Evolutionary conservation across 1,284 basidiomycete genomes (phyloP), one percentile per base, ranked within the genome.

Genomic region (Tremellales sp.): DNA sequence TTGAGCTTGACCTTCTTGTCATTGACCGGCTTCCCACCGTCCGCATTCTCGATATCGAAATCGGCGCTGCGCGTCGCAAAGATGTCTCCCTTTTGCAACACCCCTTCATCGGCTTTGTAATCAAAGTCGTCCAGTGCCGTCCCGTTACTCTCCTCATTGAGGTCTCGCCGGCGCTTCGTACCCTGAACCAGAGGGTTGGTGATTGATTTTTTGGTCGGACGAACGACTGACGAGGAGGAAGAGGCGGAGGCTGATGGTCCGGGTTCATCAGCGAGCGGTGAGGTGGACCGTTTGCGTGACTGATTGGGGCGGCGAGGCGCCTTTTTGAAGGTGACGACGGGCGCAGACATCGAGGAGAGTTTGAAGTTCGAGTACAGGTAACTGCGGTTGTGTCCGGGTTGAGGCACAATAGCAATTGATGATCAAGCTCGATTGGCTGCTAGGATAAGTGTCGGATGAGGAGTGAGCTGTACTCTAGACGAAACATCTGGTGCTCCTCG

Each of bases 281-380:
- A 49, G 8, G 52, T 17, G n/a, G 56, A 51, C 25, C 56, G 46
- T 44, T 52, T 53, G 19, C 56, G 49, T 21, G 49, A 48, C 42
- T 54, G 49, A 13, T 45, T 52, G 4, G 52, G 52, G 5, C 56
- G 52, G 4, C 52, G 51, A 3, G 56, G 56, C 2, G 51, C 56
- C 74, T 89, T 92, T 73, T 86, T 92, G 78, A 93, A 89, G 72
- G 90, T 86, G 10, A 89, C 85, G 0, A 90, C 84, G 1, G 70
- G 65, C 3, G 64, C 55, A 37, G 68, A 51, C 57, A 61, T 64
- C 40, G 44, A 51, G 43, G n/a, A n/a, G n/a, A n/a, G n/a, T n/a
- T n/a, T n/a, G n/a, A n/a, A n/a, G n/a, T n/a, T n/a, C n/a, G n/a
- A n/a, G n/a, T n/a, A n/a, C n/a, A n/a, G n/a, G n/a, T n/a, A n/a